Evolutionary conservation across 1,139 yeast species (phyloP), one percentile per base, ranked within the genome.

Genomic region (Meyerozyma carpophila): DNA sequence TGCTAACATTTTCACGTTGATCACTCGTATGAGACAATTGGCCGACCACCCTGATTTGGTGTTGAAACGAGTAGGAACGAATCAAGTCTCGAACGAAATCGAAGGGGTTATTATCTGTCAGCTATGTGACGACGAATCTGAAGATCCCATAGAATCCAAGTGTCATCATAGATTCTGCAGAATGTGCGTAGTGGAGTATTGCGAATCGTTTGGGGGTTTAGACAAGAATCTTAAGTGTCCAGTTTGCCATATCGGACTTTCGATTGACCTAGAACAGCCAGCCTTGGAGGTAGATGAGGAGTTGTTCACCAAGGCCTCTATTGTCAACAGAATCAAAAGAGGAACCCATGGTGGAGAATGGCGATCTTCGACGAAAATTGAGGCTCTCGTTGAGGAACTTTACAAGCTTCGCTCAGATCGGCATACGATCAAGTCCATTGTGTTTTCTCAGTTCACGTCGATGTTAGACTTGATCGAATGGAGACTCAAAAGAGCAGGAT

Each of bases 1-100:
- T 65, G 98, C 98, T 37, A 93, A 93, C 57, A 91, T 93, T 56
- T 94, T 93, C 67, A 91, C 98, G 0, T 74, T 94, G 46, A 91
- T 93, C 55, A 94, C 98, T 0, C 73, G 98, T 57, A 93, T 93
- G 98, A 79, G 98, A 57, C 98, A 93, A 63, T 73, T 93, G 55
- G 98, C 98, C 0, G 98, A 94, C 62, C 99, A 93, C 62, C 98
- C 98, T 0, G 99, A 94, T 66, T 70, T 94, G 50, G 97, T 93
- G 1, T 70, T 93, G 58, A 82, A 91, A 53, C 73, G 90, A 44
- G 74, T 76, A 11, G 79, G 79, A 11, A 62, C 70, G 36, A 72
- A 73, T 43, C 62, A 68, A 10, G 61, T 69, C 2, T 52, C 68
- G 2, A 54, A 52, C 9, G 66, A 63, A 8, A 56, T 68, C 4